Percentiles rank a stretch among this genome's conserved stretches.
These are phyloP conservation scores for Russula virescens DNA, from an alignment of 768 basidiomycete genomes.

Conservation along the genomic window DNA sequence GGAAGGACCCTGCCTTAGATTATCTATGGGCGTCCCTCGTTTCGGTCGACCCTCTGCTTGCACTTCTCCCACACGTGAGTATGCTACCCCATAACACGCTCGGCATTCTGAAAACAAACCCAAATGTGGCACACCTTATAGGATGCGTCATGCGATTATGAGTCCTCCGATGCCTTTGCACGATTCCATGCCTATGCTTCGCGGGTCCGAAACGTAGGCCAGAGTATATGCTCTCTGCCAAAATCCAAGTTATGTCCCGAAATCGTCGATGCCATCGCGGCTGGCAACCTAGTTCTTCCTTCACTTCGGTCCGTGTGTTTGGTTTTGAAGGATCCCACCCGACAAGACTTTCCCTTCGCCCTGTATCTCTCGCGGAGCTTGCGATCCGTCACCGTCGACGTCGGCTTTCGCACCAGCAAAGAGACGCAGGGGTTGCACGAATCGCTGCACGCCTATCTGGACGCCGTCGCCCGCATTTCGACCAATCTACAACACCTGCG, in stretches of 20 bases:
- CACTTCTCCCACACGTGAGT: constrained; percentile 21
- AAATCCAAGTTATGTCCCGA: background rate
- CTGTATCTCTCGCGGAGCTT: constrained; percentile 20
- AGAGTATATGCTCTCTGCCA: constrained; percentile 6
- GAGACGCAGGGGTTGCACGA: constrained; percentile 4
- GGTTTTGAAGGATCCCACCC: constrained; percentile 13
- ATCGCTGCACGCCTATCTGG: constrained; percentile 17
- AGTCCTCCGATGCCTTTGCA: constrained; percentile 7
- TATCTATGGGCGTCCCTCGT: constrained; percentile 22
- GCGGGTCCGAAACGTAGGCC: constrained; percentile 22
- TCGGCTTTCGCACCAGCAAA: constrained; percentile 18
- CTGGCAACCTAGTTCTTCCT: constrained; percentile 13
- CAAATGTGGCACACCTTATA: background rate
- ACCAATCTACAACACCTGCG: constrained; percentile 13
- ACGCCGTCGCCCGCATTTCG: constrained; percentile 18
- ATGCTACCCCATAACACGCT: background rate
- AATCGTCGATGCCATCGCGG: background rate
- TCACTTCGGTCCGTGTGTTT: constrained; percentile 17
- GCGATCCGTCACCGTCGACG: constrained; percentile 14
- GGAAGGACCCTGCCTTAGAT: constrained; percentile 25
- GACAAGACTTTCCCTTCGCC: constrained; percentile 14
- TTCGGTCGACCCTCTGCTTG: constrained; percentile 23
- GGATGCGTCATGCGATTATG: background rate
- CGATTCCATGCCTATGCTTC: constrained; percentile 20
- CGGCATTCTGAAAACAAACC: background rate